Evolutionary conservation across 768 basidiomycete species (phyloP).

Genomic region (Amanita fuliginea): DNA sequence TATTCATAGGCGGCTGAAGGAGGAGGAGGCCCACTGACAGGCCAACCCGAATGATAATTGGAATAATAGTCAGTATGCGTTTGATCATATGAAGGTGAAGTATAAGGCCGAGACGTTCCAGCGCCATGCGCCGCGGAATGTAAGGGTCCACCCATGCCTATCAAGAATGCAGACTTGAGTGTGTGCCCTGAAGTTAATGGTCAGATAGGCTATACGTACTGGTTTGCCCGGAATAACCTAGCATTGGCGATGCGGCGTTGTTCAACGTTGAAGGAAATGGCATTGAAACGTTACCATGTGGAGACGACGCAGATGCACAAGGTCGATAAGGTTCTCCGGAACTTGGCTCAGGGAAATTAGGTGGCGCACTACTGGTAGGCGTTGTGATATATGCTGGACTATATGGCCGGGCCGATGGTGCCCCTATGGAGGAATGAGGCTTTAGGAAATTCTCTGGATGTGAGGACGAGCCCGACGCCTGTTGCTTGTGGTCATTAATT

Average conservation of each 20-base stretch:
- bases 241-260: background rate
- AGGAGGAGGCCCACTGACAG: background rate
- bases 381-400: background rate
- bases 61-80: background rate
- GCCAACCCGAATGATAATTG: background rate
- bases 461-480: slow-evolving; percentile 17
- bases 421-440: slow-evolving; percentile 4
- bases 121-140: slow-evolving; percentile 4
- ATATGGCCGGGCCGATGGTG: background rate
- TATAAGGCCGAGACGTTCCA: background rate
- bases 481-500: slow-evolving; percentile 17
- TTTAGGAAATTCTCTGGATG: slow-evolving; percentile 10
- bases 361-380: background rate
- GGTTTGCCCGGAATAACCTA: background rate
- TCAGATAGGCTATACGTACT: background rate
- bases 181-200: background rate
- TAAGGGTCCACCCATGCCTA: slow-evolving; percentile 3
- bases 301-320: background rate
- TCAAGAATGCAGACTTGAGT: background rate
- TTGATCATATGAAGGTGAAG: background rate
- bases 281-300: background rate
- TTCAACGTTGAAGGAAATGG: background rate
- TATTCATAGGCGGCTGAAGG: background rate
- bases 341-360: slow-evolving; percentile 2
- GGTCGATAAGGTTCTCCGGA: slow-evolving; percentile 1